Base-by-base conservation (phyloP, 2,329 filamentous ascomycete genomes). In the Pseudocercospora fuligena region DNA sequence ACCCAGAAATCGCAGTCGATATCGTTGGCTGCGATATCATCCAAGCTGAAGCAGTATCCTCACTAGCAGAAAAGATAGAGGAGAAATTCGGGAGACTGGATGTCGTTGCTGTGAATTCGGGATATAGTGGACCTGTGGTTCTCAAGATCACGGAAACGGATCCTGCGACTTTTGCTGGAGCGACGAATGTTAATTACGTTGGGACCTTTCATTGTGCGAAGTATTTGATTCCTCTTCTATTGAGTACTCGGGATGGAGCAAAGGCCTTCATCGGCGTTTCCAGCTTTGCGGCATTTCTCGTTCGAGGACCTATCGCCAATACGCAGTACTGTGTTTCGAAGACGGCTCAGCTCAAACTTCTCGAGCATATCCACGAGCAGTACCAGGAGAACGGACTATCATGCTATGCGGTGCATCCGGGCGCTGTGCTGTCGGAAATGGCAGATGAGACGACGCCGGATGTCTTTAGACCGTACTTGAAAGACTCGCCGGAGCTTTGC, bases 221-320 rank as follows among this genome's bases (percentile, higher is more conserved):
- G 57, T 78, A 64, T 67, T 76, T 69, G 21, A 75, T 74, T 29
- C 73, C 69, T 51, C 70, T 64, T 8, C 67, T 72, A 31, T 67
- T 69, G 12, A 58, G 49, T 2, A 72, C 69, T 7, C 5, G 33
- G 25, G 43, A 65, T 16, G 74, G 72, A 11, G 72, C 70, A 0
- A 76, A 73, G 59, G 67, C 72, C 2, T 79, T 80, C 64, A 74
- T 80, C 25, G 73, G 71, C 1, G 74, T 80, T 78, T 65, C 77
- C 75, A 21, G 75, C 71, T 5, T 78, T 73, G 73, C 70, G 1
- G 53, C 66, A 2, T 25, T 73, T 9, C 79, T 81, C 3, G 74
- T 78, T 1, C 72, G 73, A 6, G 81, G 80, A 0, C 74, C 77
- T 5, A 78, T 81, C 57, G 81, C 79, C 1, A 82, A 81, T 66